phyloP scores from a whole-genome alignment of 331 rosid species.

The Malus hybrid region DNA sequence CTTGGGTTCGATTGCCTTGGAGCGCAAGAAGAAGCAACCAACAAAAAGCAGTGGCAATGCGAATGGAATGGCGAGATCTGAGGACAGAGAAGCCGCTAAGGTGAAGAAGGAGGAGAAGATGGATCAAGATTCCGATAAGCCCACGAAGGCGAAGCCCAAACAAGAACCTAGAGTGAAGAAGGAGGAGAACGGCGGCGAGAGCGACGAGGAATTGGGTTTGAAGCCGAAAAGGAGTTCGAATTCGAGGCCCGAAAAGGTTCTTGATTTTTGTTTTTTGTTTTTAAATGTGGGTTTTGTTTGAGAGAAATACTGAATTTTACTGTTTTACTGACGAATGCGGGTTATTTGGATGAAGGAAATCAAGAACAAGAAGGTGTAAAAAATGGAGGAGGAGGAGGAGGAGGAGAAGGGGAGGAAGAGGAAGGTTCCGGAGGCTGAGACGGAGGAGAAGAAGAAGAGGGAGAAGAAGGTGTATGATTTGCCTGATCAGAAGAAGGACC shows the following conservation, averaged over 20 bases:
- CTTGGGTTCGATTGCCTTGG: conserved; percentile 18
- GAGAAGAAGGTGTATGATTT: conserved; percentile 63
- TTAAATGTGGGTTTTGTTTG: not conserved
- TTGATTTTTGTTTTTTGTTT: not conserved
- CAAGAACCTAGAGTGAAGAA: conserved; percentile 30
- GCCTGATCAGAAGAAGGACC: conserved; percentile 90
- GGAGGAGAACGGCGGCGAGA: conserved; percentile 21
- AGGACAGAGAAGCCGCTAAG: conserved; percentile 20
- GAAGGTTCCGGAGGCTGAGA: conserved; percentile 1
- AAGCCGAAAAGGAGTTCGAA: conserved; percentile 14
- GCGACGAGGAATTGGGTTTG: conserved; percentile 27
- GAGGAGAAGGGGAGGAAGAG: conserved; percentile 25
- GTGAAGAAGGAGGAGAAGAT: conserved; percentile 37
- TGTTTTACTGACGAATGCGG: not conserved
- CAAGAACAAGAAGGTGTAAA: conserved; percentile 23
- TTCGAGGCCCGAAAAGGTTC: conserved; percentile 38
- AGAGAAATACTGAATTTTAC: not conserved
- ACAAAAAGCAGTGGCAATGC: conserved; percentile 10
- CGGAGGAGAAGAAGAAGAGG: conserved; percentile 24
- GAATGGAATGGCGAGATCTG: conserved; percentile 4
- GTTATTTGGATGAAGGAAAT: conserved; percentile 21
- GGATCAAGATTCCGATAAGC: conserved; percentile 14
- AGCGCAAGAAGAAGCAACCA: conserved; percentile 28
- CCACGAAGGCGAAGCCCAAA: conserved; percentile 21
- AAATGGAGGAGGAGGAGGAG: conserved; percentile 21